These are phyloP conservation scores for Cladosporium austrohemisphaericum DNA, from an alignment of 2,329 filamentous ascomycete species.

Conservation along the genomic window DNA sequence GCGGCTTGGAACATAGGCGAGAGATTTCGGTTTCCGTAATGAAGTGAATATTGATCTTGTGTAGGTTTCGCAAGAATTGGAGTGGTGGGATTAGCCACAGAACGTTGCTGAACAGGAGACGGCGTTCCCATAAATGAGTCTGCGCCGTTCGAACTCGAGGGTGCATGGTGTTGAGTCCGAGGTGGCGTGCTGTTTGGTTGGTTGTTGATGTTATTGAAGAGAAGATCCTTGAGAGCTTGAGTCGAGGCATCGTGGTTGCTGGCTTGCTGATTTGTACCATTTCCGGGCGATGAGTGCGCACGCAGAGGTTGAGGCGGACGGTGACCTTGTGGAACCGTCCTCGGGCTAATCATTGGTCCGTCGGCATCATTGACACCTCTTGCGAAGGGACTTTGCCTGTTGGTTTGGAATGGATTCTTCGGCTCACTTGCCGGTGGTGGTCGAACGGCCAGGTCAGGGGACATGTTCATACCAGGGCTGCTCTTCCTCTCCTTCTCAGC, in stretches of 20 bases:
- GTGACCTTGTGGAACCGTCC: slow-evolving; percentile 22
- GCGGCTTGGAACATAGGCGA: slow-evolving; percentile 48
- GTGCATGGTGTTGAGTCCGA: slow-evolving; percentile 19
- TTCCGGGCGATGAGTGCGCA: slow-evolving; percentile 28
- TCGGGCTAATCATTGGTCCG: slow-evolving; percentile 23
- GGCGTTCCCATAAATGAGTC: slow-evolving; percentile 28
- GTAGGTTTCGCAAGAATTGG: slow-evolving; percentile 26
- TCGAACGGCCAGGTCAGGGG: slow-evolving; percentile 45
- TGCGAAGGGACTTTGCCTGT: slow-evolving; percentile 58
- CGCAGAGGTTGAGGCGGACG: slow-evolving; percentile 29
- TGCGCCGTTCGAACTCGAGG: slow-evolving; percentile 20
- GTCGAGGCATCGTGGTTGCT: slow-evolving; percentile 22
- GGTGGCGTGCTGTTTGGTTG: slow-evolving; percentile 21
- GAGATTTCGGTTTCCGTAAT: slow-evolving; percentile 47
- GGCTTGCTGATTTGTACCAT: neutral
- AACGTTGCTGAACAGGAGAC: slow-evolving; percentile 37
- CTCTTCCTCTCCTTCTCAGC: slow-evolving; percentile 66
- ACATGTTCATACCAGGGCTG: slow-evolving; percentile 53
- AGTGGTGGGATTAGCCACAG: slow-evolving; percentile 27
- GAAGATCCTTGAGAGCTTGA: slow-evolving; percentile 43
- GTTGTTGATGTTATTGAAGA: slow-evolving; percentile 33
- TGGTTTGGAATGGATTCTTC: slow-evolving; percentile 23
- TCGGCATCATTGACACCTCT: slow-evolving; percentile 63
- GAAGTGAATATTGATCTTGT: slow-evolving; percentile 27
- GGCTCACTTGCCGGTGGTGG: slow-evolving; percentile 24